Conservation (phyloP, 1,139 yeast species). For the Diutina neorugosa region DNA sequence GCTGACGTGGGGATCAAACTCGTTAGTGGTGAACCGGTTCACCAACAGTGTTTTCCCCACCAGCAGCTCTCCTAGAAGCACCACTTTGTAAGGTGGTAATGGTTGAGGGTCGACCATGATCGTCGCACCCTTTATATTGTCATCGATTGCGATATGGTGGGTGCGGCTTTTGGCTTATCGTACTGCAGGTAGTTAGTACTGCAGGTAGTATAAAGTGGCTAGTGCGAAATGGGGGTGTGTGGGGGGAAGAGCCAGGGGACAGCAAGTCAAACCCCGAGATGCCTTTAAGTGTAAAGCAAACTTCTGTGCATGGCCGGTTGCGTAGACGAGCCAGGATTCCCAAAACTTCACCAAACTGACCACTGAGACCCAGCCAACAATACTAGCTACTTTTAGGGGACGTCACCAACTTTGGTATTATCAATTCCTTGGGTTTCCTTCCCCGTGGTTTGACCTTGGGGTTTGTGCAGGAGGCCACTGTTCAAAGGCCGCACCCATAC, state of each 20-base stretch:
- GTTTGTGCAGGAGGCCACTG: background rate
- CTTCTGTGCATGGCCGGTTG: background rate
- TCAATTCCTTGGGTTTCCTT: too few species aligned
- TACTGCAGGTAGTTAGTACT: too few species aligned
- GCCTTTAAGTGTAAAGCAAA: background rate
- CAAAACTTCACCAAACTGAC: background rate
- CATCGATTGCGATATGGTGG: background rate
- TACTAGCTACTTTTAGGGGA: background rate
- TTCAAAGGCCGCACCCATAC: background rate
- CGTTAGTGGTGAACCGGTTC: constrained; percentile 27
- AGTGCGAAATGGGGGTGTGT: too few species aligned
- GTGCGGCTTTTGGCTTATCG: background rate
- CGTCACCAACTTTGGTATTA: too few species aligned
- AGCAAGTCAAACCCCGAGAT: background rate
- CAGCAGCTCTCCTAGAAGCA: constrained; percentile 34
- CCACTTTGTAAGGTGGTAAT: constrained; percentile 19
- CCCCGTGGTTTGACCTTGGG: too few species aligned
- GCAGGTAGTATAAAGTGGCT: too few species aligned
- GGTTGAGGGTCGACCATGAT: background rate
- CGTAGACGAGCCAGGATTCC: background rate
- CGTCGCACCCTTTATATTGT: background rate
- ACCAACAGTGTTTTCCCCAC: constrained; percentile 38
- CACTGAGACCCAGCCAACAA: background rate
- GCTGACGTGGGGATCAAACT: constrained; percentile 25
- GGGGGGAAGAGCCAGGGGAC: background rate